These are phyloP conservation scores for Orbilia javanica DNA, from an alignment of 2,329 filamentous ascomycete genomes.

Conservation along the genomic window DNA sequence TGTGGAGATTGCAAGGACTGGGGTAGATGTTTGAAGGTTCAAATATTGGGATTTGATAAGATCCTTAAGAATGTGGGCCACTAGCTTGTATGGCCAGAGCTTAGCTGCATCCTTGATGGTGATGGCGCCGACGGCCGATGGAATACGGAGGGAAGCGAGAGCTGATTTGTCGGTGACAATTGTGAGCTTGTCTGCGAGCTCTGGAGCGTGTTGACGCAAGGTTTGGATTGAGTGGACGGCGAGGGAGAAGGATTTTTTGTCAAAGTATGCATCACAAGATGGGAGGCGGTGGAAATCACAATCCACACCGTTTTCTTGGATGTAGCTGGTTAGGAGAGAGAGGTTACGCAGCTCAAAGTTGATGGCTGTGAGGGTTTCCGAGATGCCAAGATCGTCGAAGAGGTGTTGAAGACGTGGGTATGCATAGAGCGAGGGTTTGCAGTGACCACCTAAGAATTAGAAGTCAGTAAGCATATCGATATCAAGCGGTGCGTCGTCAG, in stretches of 20 bases:
- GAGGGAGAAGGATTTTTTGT: slow-evolving; percentile 70
- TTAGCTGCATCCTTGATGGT: slow-evolving; percentile 75
- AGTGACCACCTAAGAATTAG: slow-evolving; percentile 75
- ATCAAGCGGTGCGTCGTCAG: slow-evolving; percentile 7
- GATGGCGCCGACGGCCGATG: slow-evolving; percentile 73
- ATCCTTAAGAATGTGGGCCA: slow-evolving; percentile 76
- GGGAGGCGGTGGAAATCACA: slow-evolving; percentile 77
- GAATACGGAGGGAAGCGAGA: slow-evolving; percentile 69
- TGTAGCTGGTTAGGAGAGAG: slow-evolving; percentile 71
- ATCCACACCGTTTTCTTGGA: slow-evolving; percentile 71
- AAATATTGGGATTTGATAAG: slow-evolving; percentile 70
- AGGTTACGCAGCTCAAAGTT: slow-evolving; percentile 80
- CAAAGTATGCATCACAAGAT: slow-evolving; percentile 76
- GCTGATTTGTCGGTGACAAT: slow-evolving; percentile 63
- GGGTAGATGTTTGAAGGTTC: slow-evolving; percentile 81
- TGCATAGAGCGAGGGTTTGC: slow-evolving; percentile 78
- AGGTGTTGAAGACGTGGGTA: slow-evolving; percentile 72
- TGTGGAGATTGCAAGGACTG: slow-evolving; percentile 67
- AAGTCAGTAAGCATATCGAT: slow-evolving; percentile 8
- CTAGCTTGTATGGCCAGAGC: slow-evolving; percentile 87
- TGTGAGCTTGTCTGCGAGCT: slow-evolving; percentile 69
- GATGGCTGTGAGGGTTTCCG: slow-evolving; percentile 59
- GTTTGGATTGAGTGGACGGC: slow-evolving; percentile 69
- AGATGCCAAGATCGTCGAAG: slow-evolving; percentile 57
- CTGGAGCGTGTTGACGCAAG: slow-evolving; percentile 70